Evolutionary conservation across 1,139 yeast species (phyloP), one percentile per base, ranked within the genome.

Genomic region (Spencermartinsiella ligniputridi): DNA sequence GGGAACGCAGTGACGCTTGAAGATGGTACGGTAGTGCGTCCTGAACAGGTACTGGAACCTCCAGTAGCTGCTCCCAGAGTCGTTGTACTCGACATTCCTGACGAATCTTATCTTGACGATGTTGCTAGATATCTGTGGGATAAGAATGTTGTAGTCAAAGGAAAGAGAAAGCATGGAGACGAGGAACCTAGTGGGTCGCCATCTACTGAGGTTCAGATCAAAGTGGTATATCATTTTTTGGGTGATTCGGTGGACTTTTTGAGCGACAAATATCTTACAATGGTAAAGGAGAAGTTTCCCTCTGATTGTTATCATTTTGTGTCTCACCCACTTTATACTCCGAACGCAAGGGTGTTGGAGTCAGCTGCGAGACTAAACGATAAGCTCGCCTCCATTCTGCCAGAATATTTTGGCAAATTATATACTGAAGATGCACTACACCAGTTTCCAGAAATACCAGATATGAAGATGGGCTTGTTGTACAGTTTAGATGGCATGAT

Each of bases 61-160:
- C 69, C 80, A 3, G 75, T 81, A 44, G 53, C 63, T 0, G 84
- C 83, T 47, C 73, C 79, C 1, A 77, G 83, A 34, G 68, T 85
- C 13, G 62, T 89, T 37, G 70, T 92, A 2, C 57, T 92, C 11
- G 97, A 92, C 60, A 76, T 90, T 25, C 96, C 97, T 0, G 67
- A 71, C 21, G 46, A 50, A 0, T 62, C 61, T 0, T 86, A 81
- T 55, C 58, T 87, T n/a, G 56, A 64, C 2, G 44, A 47, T 5
- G 60, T 65, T 0, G 36, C 52, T 0, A 43, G 50, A 0, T 41
- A 39, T 9, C 60, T 66, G 34, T 60, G 58, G 58, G 39, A 39
- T n/a, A 40, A 44, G 29, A 36, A 37, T n/a, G 21, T 54, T 3
- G 35, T 35, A 8, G 36, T 16, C 33, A 35, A 48, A 24, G 37